A percentile compares a stretch with the other conserved stretches of the same genome.
Conservation (phyloP, 2,329 filamentous ascomycete species). For the Capronia americana region DNA sequence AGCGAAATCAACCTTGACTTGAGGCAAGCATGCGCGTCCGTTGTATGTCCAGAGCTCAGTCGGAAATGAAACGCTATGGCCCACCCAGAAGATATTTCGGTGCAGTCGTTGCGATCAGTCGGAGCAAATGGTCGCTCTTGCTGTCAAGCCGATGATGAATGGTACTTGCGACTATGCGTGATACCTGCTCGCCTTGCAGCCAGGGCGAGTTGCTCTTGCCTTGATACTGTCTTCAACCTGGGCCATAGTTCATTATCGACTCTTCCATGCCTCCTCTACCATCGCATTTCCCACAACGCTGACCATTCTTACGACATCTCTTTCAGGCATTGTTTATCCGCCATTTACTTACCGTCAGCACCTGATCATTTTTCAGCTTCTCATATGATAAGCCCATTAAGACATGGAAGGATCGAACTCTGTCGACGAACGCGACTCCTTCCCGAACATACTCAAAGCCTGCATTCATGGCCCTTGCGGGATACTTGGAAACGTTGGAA, state of each 20-base stretch:
- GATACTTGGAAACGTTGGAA: not conserved
- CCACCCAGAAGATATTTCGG: not conserved
- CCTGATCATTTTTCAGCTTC: not conserved
- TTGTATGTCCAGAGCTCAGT: too few relatives aligned
- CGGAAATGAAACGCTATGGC: not conserved
- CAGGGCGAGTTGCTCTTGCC: not conserved
- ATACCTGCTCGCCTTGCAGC: not conserved
- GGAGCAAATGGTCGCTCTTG: not conserved
- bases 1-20: not conserved
- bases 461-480: not conserved
- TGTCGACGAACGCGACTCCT: not conserved
- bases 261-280: not conserved
- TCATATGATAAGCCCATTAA: not conserved
- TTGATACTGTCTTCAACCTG: not conserved
- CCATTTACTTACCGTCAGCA: not conserved
- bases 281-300: not conserved
- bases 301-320: not conserved
- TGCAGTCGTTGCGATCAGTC: not conserved
- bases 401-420: not conserved
- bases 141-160: not conserved
- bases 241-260: not conserved
- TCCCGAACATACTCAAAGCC: not conserved
- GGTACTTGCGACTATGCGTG: not conserved
- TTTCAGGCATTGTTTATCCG: not conserved
- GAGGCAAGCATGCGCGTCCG: too few relatives aligned